Evolutionary conservation across 1,284 basidiomycete genomes (phyloP), one percentile per base, ranked within the genome.

Genomic region (Ceratobasidium sp.): DNA sequence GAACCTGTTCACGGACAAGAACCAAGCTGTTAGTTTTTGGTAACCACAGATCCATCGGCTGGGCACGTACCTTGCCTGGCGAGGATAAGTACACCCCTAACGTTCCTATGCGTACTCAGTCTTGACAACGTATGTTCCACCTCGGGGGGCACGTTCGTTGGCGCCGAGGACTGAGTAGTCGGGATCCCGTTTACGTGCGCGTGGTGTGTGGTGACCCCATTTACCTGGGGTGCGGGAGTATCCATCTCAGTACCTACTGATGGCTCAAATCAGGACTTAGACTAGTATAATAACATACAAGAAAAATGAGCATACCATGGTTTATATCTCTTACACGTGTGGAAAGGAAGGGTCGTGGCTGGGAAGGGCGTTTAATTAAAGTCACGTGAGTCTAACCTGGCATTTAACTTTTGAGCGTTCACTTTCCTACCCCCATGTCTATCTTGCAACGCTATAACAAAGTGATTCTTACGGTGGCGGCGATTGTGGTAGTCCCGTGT

Each of bases 81-180:
- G 44, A 96, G 83, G 7, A 96, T 86, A 78, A 97, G 86, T 77
- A 96, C 95, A 9, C 95, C 95, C 8, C 93, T 86, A 2, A 96
- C 94, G 46, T 92, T 89, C 56, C 92, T 87, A 79, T 96, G 90
- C 3, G 91, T 85, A 0, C 92, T 89, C 49, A 96, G 84, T 71
- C 91, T 82, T 0, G 88, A 78, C 3, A 96, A 84, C 0, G 90
- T 95, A 74, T 90, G 86, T 78, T 95, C 93, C 72, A 91, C 84
- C 77, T 90, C 88, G 25, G 91, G 88, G 6, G 91, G 85, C 16
- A 69, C 53, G 53, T 69, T 69, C 7, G 51, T 21, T 11, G 53
- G 21, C n/a, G 30, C 53, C 0, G 63, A 25, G 33, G 16, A 16
- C 21, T 28, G 33, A 53, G 42, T 28, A 44, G 40, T 4, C n/a